A percentile compares a stretch with the other conserved stretches of the same genome.
Conservation (phyloP, 2,329 filamentous ascomycete species). For the Penicillium oxalicum region DNA sequence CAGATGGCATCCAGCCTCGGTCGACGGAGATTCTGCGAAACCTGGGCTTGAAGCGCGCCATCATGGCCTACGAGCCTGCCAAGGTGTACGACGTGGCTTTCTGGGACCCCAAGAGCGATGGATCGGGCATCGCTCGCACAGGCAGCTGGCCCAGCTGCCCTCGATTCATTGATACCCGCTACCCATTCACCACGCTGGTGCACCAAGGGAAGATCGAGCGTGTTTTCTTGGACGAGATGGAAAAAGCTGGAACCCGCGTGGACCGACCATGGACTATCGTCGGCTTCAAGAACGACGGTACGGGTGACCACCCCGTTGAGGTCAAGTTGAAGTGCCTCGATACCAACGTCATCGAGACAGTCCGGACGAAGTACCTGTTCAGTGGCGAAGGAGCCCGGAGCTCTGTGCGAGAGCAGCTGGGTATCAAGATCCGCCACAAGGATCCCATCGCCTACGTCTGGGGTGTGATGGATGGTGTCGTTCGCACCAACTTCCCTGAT, state of each 20-base stretch:
- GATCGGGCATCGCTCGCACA: conserved; percentile 53
- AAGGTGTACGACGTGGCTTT: conserved; percentile 71
- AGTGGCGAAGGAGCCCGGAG: conserved; percentile 58
- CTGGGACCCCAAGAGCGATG: conserved; percentile 52
- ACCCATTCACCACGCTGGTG: conserved; percentile 58
- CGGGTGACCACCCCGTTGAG: conserved; percentile 68
- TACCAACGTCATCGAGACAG: conserved; percentile 61
- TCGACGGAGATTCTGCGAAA: conserved; percentile 82
- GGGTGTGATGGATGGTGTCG: conserved; percentile 63
- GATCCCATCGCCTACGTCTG: conserved; percentile 60
- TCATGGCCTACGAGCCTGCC: conserved; percentile 82
- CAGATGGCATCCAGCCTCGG: conserved; percentile 86
- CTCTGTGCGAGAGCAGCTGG: conserved; percentile 57
- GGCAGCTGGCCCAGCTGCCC: conserved; percentile 82
- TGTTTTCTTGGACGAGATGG: conserved; percentile 56
- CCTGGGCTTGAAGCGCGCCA: conserved; percentile 78
- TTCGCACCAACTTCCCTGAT: conserved; percentile 57
- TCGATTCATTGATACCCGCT: conserved; percentile 64
- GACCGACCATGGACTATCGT: conserved; percentile 58
- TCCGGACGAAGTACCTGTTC: conserved; percentile 58
- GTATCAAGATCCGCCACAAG: conserved; percentile 60
- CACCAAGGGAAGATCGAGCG: conserved; percentile 59
- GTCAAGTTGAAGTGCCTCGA: conserved; percentile 73
- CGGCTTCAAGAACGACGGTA: conserved; percentile 55
- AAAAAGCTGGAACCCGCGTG: conserved; percentile 52